Evolutionary conservation across 2,329 filamentous ascomycete species (phyloP).

Genomic region (Venturia oleaginea): DNA sequence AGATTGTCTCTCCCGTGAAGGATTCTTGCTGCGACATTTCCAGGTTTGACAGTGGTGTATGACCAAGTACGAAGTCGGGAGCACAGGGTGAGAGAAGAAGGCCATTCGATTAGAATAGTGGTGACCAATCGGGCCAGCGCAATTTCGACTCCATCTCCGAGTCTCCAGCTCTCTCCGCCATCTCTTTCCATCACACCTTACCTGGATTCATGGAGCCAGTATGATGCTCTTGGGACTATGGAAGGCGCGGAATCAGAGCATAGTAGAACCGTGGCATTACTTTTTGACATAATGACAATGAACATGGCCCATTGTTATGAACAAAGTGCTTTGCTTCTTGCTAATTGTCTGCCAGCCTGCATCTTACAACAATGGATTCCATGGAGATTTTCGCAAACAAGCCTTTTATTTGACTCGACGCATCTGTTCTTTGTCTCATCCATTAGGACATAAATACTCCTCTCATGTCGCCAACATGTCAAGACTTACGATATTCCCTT

Average conservation of each 20-base stretch:
- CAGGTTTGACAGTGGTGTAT: neutral
- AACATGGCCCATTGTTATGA: no score
- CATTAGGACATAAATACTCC: neutral
- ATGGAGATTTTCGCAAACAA: neutral
- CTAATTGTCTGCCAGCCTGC: no score
- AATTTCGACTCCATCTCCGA: neutral
- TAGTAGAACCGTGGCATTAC: no score
- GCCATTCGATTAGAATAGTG: neutral
- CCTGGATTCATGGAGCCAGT: no score
- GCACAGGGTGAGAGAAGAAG: neutral
- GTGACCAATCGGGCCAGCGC: neutral
- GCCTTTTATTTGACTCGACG: neutral
- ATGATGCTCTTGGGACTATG: no score
- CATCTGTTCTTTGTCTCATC: neutral
- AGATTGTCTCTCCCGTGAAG: neutral
- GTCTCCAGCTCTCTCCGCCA: no score
- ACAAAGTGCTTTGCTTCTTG: no score
- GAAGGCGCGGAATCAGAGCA: no score
- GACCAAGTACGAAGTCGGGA: neutral
- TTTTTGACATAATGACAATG: no score
- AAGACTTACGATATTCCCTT: no score
- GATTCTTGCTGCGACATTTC: slow-evolving; percentile 5
- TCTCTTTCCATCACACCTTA: no score
- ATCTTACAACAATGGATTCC: no score
- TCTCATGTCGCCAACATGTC: neutral